phyloP scores from a whole-genome alignment of 139 green algal species.

The Coccomyxa sp. region DNA sequence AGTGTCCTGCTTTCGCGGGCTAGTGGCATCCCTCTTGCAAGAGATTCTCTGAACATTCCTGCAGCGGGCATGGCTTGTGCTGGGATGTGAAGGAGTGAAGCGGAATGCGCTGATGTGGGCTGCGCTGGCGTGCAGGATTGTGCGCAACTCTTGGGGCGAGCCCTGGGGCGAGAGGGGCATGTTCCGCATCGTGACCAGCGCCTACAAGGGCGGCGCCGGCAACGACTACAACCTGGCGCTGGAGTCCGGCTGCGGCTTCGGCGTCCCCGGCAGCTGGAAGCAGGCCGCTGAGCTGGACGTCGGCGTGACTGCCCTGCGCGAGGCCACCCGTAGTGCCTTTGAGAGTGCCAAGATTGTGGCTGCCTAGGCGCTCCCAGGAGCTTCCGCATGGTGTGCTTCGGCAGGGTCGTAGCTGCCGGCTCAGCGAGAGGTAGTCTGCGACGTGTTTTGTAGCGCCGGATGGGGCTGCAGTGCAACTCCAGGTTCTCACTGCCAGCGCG shows the following conservation, averaged over 20 bases:
- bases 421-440: too few relatives aligned
- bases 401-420: too few relatives aligned
- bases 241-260: conserved; percentile 5
- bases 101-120: not conserved
- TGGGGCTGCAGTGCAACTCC: too few relatives aligned
- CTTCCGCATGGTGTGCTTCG: too few relatives aligned
- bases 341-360: too few relatives aligned
- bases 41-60: not conserved
- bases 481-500: too few relatives aligned
- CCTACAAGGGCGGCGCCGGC: conserved; percentile 24
- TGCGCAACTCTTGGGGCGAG: conserved; percentile 71
- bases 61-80: not conserved
- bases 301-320: not conserved
- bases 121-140: conserved; percentile 49
- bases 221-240: conserved; percentile 15
- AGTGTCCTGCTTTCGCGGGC: too few relatives aligned
- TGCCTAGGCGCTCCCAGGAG: too few relatives aligned
- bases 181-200: conserved; percentile 62
- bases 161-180: conserved; percentile 65
- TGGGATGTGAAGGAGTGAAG: not conserved
- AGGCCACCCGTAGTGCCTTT: not conserved
- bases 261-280: conserved; percentile 6
- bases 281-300: not conserved
- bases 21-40: not conserved
- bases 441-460: too few relatives aligned